Base-by-base conservation (phyloP, 805 yeast species). In the Schwanniomyces polymorphus region DNA sequence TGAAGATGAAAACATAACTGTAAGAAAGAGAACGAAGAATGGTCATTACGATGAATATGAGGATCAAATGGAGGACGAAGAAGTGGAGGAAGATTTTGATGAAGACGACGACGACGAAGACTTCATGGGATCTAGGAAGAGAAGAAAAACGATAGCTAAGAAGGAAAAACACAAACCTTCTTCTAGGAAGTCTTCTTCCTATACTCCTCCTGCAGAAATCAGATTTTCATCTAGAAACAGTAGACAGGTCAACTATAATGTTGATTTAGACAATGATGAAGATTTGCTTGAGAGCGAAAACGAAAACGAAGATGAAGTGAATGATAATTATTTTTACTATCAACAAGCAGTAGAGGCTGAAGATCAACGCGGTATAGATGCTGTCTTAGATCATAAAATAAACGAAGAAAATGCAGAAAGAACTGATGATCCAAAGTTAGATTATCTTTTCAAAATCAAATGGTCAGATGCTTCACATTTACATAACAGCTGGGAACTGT, bases 401-500 rank as follows among this genome's bases (percentile, higher is more conserved):
- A 65, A 68, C 41, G 64, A 58, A 43, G 68, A 63, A 39, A 67
- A 64, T 44, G 68, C 72, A 21, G 68, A 70, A 64, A 50, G 67
- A 38, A 75, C 82, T 12, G 65, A 72, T 41, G 78, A 75, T 41
- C 85, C 88, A 37, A 86, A 85, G 56, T 70, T 71, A 43, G 82
- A 80, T 49, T 85, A 75, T 58, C 77, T 81, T 42, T 70, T 81
- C 61, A 65, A 76, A 55, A 79, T 94, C 56, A 94, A 94, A 69
- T 94, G 99, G 99, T 75, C 80, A 16, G 88, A 81, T 45, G 75
- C 82, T 51, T 88, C 97, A 11, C 98, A 94, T 70, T 74, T 94
- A 51, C 99, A 94, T 68, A 94, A 92, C 65, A 85, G 97, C 0
- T 94, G 97, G 97, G 97, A 91, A 63, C 64, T 80, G 2, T 91